These are phyloP conservation scores for Raphanus hybrid DNA, from an alignment of 441 rosid species.

Conservation along the genomic window DNA sequence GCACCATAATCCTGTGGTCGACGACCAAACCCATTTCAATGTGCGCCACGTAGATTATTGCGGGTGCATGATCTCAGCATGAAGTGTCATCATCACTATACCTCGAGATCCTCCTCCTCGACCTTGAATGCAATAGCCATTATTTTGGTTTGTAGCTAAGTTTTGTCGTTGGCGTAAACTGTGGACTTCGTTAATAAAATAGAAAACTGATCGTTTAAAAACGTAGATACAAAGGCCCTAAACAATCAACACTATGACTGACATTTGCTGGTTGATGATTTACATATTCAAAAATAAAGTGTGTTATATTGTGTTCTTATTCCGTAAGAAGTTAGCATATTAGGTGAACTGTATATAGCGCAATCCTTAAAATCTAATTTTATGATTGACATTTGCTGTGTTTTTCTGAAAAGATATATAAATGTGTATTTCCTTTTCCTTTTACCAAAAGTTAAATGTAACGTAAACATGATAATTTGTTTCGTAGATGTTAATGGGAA, in stretches of 20 bases:
- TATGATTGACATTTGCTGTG: background rate
- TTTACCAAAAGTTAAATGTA: background rate
- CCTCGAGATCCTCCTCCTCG: constrained; percentile 21
- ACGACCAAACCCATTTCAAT: constrained; percentile 45
- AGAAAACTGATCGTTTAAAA: constrained; percentile 9
- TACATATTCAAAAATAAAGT: background rate
- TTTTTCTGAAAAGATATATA: background rate
- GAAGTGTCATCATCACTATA: constrained; percentile 47
- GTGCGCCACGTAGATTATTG: constrained; percentile 46
- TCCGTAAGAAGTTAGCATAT: background rate
- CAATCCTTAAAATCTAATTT: background rate
- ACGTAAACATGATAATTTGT: background rate
- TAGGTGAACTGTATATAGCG: background rate
- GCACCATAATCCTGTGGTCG: constrained; percentile 32
- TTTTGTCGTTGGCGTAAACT: constrained; percentile 38
- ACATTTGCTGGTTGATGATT: background rate
- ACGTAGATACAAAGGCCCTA: background rate
- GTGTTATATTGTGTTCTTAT: background rate
- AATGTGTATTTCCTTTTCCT: background rate
- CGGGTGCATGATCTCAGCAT: constrained; percentile 50
- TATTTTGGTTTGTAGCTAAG: constrained; percentile 26
- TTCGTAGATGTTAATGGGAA: background rate
- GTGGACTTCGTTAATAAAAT: constrained; percentile 13
- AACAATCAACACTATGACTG: constrained; percentile 4
- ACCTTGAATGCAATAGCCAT: background rate